Base-by-base conservation (phyloP, 768 basidiomycete species). In the Podaxis sp. region DNA sequence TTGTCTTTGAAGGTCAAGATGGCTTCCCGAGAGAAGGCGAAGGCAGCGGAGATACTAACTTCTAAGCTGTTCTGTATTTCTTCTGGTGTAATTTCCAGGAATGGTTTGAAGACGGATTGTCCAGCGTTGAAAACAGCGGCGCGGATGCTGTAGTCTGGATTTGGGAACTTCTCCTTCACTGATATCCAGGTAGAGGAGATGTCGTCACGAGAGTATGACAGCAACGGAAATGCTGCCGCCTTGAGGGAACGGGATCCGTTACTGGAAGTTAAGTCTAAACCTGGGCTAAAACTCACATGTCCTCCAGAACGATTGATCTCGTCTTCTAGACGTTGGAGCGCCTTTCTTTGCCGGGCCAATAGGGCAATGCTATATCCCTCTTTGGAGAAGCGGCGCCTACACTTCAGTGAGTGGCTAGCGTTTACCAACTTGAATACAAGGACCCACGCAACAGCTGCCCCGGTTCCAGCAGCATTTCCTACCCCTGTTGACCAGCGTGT, bases 291-390 rank as follows among this genome's bases (percentile, higher is more conserved):
- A 66, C 76, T 53, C 61, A 86, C 89, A 66, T 86, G 79, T 55
- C 87, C 89, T n/a, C 88, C 87, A 8, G 75, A 67, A 11, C 73
- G 65, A 56, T 80, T 87, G 49, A 92, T 80, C 62, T 86, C 84
- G 15, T 78, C 71, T 11, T 87, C 82, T 4, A 89, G 73, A 28
- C 74, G 76, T 52, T 82, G 74, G n/a, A 90, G 77, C 22, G 80
- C 69, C 17, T 82, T 82, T 2, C 77, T 69, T 13, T 85, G 83
- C 52, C 88, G 79, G 12, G 88, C 87, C 40, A 91, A 77, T 49
- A 92, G 74, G 0, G 89, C 90, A 36, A 90, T 80, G 48, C 79
- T 83, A 69, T 89, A 91, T 0, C 89, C 89, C 33, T 82, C 74
- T 68, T 83, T 84, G 5, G 84, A 79, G 64, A 89, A 88, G 15